Evolutionary conservation across 495 filamentous ascomycete species (phyloP).

Genomic region (Aspergillus campestris): DNA sequence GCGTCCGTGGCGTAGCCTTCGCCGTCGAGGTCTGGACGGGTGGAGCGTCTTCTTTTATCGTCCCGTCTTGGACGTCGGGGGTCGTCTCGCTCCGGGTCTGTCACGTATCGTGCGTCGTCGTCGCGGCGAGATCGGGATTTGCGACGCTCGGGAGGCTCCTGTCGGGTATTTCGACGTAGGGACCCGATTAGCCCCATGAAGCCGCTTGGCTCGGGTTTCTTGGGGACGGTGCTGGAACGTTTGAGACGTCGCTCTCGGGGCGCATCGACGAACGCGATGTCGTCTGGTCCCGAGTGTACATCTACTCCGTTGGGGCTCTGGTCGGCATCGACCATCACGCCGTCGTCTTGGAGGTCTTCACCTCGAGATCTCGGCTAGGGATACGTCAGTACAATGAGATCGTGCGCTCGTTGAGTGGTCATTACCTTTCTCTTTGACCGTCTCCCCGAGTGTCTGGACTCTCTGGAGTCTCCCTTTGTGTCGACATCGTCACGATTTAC

Average conservation of each 20-base stretch:
- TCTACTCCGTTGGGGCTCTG: conserved; percentile 28
- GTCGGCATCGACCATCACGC: conserved; percentile 40
- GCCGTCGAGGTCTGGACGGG: conserved; percentile 33
- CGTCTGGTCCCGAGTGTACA: conserved; percentile 45
- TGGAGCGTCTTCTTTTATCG: conserved; percentile 32
- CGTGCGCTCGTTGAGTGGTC: background rate
- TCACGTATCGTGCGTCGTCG: conserved; percentile 24
- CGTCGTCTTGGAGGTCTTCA: conserved; percentile 32
- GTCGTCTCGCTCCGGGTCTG: conserved; percentile 38
- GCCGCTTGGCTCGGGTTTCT: conserved; percentile 37
- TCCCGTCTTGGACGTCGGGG: conserved; percentile 33
- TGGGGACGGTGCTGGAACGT: conserved; percentile 35
- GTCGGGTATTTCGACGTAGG: conserved; percentile 29
- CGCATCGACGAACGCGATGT: conserved; percentile 68
- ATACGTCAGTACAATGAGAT: background rate
- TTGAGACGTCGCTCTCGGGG: conserved; percentile 51
- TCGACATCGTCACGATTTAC: conserved; percentile 41
- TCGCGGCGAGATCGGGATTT: conserved; percentile 35
- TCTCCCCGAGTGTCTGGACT: conserved; percentile 27
- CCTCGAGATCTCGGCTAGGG: conserved; percentile 20
- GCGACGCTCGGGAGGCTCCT: conserved; percentile 30
- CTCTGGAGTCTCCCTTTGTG: conserved; percentile 26
- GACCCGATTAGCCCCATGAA: conserved; percentile 42
- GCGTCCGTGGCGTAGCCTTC: conserved; percentile 39
- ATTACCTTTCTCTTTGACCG: conserved; percentile 33